Base-by-base conservation (phyloP, 768 basidiomycete species). In the Xerocomellus dryophilus region DNA sequence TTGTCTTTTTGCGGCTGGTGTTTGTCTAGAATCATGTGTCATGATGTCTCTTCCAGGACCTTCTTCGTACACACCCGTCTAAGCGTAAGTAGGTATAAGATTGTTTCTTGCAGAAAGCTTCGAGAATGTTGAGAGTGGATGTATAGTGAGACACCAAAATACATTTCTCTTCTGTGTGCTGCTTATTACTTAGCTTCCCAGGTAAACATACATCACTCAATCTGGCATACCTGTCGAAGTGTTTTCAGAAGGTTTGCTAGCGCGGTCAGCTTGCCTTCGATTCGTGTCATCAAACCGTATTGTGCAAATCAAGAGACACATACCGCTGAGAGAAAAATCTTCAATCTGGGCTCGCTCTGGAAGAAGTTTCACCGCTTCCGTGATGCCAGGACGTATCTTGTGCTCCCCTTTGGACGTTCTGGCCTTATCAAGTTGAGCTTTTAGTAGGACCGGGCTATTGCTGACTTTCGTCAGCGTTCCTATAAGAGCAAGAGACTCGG, bases 101-200 rank as follows among this genome's bases (percentile, higher is more conserved):
- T 61, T 79, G 82, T 58, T 79, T 82, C 68, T 84, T 82, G 73
- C 94, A 96, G 60, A 85, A 89, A 4, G 82, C 83, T 73, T 98
- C 93, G 29, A 99, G 75, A 51, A 99, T 83, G 64, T 98, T 90
- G 49, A 99, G 82, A 2, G 95, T 97, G 5, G 89, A 87, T 0
- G 95, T 98, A 64, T 90, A 99, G 67, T 98, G 95, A n/a, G 94
- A 98, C 32, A 96, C 91, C 39, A 99, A 73, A 32, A 98, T 88
- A 62, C 93, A 89, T 80, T 99, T 99, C 73, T 99, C 96, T 38
- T 89, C 85, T 0, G 91, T 93, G 34, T 76, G 74, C 85, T 91
- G 45, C 47, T 53, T 25, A 14, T 41, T 20, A 18, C 8, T 61
- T 39, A 58, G 49, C 35, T 42, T 47, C 25, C n/a, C 42, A 23